These are phyloP conservation scores for Chlamydomonas sphaeroides DNA, from an alignment of 139 green algal species.

Conservation along the genomic window DNA sequence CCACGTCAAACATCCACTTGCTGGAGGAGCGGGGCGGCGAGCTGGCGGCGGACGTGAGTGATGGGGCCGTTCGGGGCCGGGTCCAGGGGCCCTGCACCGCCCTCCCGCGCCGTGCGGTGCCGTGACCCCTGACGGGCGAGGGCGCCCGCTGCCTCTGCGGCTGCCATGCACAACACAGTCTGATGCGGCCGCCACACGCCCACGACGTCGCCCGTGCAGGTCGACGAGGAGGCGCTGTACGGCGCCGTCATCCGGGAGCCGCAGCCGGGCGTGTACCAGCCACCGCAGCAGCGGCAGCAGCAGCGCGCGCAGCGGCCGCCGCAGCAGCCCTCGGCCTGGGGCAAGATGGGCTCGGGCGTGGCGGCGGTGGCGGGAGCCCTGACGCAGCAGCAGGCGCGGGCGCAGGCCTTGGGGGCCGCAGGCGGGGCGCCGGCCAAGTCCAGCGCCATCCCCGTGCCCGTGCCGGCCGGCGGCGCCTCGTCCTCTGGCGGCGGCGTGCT, in stretches of 20 bases:
- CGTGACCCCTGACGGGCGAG: no score
- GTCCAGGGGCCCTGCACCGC: no score
- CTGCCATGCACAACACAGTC: no score
- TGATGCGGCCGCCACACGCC: no score
- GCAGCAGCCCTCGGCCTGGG: slow-evolving; percentile 40
- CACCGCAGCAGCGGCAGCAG: slow-evolving; percentile 33
- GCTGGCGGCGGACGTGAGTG: slow-evolving; percentile 67
- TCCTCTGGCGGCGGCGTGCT: neutral
- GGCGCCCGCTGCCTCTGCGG: no score
- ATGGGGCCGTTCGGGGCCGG: no score
- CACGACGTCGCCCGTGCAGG: slow-evolving; percentile 38
- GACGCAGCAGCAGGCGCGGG: slow-evolving; percentile 7
- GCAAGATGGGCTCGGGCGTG: slow-evolving; percentile 46
- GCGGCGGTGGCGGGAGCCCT: slow-evolving; percentile 38
- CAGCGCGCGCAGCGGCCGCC: neutral
- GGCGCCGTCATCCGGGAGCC: slow-evolving; percentile 72
- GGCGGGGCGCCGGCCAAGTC: neutral
- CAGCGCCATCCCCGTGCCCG: neutral
- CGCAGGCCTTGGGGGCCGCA: neutral
- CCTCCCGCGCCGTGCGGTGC: no score
- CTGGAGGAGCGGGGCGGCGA: slow-evolving; percentile 82
- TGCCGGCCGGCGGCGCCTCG: neutral
- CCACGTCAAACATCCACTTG: slow-evolving; percentile 76
- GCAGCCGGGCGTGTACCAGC: neutral
- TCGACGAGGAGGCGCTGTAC: slow-evolving; percentile 91